Base-by-base conservation (phyloP, 106 monocot species). In the Narthecium ossifragum region DNA sequence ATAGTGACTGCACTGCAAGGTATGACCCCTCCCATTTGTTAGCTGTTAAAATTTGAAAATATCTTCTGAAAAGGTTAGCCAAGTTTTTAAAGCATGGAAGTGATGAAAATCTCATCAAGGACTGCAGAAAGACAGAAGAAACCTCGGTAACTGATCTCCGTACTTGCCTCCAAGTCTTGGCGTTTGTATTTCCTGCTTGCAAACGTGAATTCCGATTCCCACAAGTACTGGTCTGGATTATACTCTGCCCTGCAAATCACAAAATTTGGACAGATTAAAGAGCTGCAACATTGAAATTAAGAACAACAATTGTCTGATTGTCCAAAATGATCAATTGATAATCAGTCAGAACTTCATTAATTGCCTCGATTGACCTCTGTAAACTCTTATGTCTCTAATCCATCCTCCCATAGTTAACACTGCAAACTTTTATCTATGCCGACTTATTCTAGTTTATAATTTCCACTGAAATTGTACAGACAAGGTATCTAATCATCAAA, bases 111-210 rank as follows among this genome's bases (percentile, higher is more conserved):
- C 28, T 64, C 21, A 46, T 31, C n/a, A 55, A 67, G 23, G 57
- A 57, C 34, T 37, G 34, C 59, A 66, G 45, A 72, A 64, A 58
- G 62, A 84, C 34, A 69, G 51, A 69, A 77, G 26, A 76, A 77
- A 73, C 60, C 78, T 77, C 68, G 45, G 36, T 50, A 81, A 70
- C 22, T 61, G 46, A 60, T 90, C 52, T 73, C 78, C 78, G 50
- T 86, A 96, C 96, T 96, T 96, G 96, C 96, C 96, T 96, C 90
- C 75, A 96, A 78, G 67, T 96, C 96, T 70, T 79, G 72, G 20
- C 96, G 83, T 74, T 84, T 86, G 75, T 76, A 96, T 75, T 96
- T 90, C 63, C 96, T 83, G 60, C 96, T 84, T 27, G 90, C 96
- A 68, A 96, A 80, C 62, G 83, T 86, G 74, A 96, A 96, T 66